Base-by-base conservation (phyloP, 345 rosid genomes). In the Eutrema japonicum region DNA sequence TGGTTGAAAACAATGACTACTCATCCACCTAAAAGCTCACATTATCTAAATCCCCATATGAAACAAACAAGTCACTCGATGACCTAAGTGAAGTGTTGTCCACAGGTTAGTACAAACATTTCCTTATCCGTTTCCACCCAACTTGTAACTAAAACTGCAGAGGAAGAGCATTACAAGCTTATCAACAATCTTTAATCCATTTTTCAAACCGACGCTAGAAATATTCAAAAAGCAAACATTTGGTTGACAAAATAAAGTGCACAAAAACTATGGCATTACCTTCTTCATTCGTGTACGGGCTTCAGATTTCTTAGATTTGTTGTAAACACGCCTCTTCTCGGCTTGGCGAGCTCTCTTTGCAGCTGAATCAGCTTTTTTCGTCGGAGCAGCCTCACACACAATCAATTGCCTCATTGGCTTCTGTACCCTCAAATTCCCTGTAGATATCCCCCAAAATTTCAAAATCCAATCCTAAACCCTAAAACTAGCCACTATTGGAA, bases 261-360 rank as follows among this genome's bases (percentile, higher is more conserved):
- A 26, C 3, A 3, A 18, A 3, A 38, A 3, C 18, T 5, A 61
- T 3, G 29, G 5, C n/a, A 45, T 26, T 82, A 95, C 99, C 97
- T 87, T 92, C 88, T 81, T 92, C 92, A 92, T 95, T n/a, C 99
- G 92, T 37, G 97, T 95, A 64, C 56, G 85, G 71, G 88, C 40
- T 81, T 95, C 99, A 51, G 99, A 95, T 83, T 92, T 95, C 79
- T 74, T 85, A 7, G 99, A 79, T 78, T 88, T 95, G 84, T 92
- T 73, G 71, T 88, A 88, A 71, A 95, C 10, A 16, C 96, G 87
- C 71, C 96, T 79, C 76, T 95, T 92, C 83, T 91, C 96, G 12
- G 89, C 80, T 74, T 88, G 99, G 29, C 93, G 87, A 68, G 86
- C 85, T 79, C 99, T 85, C 84, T 95, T 91, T 2, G 75, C 92